These are phyloP conservation scores for Ilyonectria robusta DNA, from an alignment of 2,329 filamentous ascomycete genomes.

Conservation along the genomic window DNA sequence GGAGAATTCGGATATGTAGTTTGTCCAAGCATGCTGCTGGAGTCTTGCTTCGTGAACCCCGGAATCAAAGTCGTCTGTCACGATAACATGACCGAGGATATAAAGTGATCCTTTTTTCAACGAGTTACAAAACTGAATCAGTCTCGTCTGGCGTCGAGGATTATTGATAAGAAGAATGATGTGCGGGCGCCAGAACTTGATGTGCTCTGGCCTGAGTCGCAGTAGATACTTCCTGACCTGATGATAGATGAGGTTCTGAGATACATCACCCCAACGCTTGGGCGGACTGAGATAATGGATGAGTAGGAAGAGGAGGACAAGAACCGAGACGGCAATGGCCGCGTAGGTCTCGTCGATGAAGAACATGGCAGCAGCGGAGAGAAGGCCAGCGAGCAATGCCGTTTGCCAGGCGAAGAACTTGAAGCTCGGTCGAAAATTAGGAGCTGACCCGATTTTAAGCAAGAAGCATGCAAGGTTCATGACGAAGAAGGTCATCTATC, in stretches of 20 bases:
- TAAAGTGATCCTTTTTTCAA: slow-evolving; percentile 90
- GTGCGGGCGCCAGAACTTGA: slow-evolving; percentile 94
- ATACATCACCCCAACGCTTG: slow-evolving; percentile 92
- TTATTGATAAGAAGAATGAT: slow-evolving; percentile 89
- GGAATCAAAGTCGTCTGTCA: slow-evolving; percentile 83
- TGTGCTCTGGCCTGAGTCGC: slow-evolving; percentile 87
- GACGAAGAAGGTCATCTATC: slow-evolving; percentile 90
- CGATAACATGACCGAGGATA: slow-evolving; percentile 89
- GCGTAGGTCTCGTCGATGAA: slow-evolving; percentile 90
- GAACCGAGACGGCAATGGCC: slow-evolving; percentile 78
- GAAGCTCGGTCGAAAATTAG: slow-evolving; percentile 90
- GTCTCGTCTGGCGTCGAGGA: slow-evolving; percentile 82
- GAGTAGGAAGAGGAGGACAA: slow-evolving; percentile 83
- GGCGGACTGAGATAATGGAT: slow-evolving; percentile 90
- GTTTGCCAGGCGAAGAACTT: slow-evolving; percentile 92
- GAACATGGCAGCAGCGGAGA: slow-evolving; percentile 88
- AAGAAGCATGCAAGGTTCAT: slow-evolving; percentile 91
- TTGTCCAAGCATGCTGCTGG: slow-evolving; percentile 87
- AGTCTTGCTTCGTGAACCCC: slow-evolving; percentile 86
- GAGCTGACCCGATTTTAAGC: slow-evolving; percentile 87
- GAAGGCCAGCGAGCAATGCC: slow-evolving; percentile 80
- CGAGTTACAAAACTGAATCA: slow-evolving; percentile 93
- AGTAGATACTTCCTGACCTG: slow-evolving; percentile 91
- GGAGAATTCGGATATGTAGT: slow-evolving; percentile 85
- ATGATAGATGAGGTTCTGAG: slow-evolving; percentile 87